Evolutionary conservation across 345 rosid species (phyloP).

Genomic region (Alliaria petiolata): DNA sequence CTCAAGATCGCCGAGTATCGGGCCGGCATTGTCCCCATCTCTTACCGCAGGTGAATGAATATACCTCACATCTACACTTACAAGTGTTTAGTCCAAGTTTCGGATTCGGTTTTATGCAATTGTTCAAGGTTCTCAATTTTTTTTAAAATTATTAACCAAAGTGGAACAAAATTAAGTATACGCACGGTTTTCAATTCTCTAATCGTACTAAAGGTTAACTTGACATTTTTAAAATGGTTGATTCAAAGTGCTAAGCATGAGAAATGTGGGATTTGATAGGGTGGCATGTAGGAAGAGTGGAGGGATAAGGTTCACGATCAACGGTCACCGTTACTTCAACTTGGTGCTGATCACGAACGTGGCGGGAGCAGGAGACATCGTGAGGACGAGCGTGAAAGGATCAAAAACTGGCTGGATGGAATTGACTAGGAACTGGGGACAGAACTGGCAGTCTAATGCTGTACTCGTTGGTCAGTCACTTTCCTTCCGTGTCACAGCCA

Average conservation of each 20-base stretch:
- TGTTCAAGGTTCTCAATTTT: too few species aligned
- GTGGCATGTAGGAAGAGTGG: constrained; percentile 55
- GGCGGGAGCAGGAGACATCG: constrained; percentile 67
- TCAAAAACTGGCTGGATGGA: constrained; percentile 55
- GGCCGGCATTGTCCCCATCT: constrained; percentile 70
- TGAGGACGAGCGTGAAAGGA: constrained; percentile 56
- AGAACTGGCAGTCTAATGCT: constrained; percentile 62
- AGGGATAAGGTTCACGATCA: constrained; percentile 66
- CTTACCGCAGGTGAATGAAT: constrained; percentile 36
- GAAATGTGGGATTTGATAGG: constrained; percentile 24
- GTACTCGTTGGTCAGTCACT: constrained; percentile 66
- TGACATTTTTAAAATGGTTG: background rate
- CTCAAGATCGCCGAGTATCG: constrained; percentile 54
- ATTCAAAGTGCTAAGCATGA: background rate
- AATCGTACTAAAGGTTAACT: background rate
- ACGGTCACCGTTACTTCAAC: constrained; percentile 62
- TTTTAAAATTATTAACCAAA: too few species aligned
- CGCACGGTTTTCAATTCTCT: background rate
- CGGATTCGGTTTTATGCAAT: too few species aligned
- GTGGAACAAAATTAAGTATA: too few species aligned
- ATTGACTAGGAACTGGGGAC: constrained; percentile 68
- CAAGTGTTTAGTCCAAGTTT: background rate
- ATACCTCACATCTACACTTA: background rate
- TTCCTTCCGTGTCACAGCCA: constrained; percentile 64
- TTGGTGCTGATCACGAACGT: constrained; percentile 61